These are phyloP conservation scores for Apiospora marii DNA, from an alignment of 2,329 filamentous ascomycete species.

Conservation along the genomic window DNA sequence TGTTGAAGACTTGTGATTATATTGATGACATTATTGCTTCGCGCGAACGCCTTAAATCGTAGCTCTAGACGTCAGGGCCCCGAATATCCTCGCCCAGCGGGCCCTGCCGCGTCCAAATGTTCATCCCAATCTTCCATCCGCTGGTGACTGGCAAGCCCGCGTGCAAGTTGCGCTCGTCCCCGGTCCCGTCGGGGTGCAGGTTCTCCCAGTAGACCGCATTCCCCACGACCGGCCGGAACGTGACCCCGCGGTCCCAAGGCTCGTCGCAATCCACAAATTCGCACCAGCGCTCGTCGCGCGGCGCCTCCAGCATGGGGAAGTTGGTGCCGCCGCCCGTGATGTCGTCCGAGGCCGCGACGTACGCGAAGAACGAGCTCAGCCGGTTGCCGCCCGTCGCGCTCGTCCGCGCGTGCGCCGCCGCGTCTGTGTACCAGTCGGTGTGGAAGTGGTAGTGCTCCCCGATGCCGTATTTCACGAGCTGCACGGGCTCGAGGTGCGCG, in stretches of 20 bases:
- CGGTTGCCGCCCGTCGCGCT: constrained; percentile 53
- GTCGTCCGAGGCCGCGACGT: constrained; percentile 50
- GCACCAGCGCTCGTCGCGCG: constrained; percentile 50
- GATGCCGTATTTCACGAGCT: constrained; percentile 55
- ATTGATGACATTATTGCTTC: neutral
- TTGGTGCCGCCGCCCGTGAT: constrained; percentile 57
- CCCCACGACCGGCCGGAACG: constrained; percentile 55
- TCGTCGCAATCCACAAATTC: constrained; percentile 56
- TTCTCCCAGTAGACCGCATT: constrained; percentile 60
- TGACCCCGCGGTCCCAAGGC: constrained; percentile 54
- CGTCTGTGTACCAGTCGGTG: constrained; percentile 58
- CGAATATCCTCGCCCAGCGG: constrained; percentile 45
- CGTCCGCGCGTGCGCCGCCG: constrained; percentile 42
- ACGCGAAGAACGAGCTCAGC: constrained; percentile 56
- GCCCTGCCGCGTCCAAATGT: constrained; percentile 59
- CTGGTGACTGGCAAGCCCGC: constrained; percentile 54
- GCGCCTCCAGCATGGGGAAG: constrained; percentile 53
- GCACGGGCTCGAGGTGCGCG: constrained; percentile 53
- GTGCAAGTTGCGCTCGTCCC: constrained; percentile 54
- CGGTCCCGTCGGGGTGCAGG: constrained; percentile 47
- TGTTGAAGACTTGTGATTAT: neutral
- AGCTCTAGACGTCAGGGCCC: constrained; percentile 37
- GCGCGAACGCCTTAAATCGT: neutral
- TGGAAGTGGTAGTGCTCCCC: constrained; percentile 58
- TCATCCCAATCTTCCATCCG: constrained; percentile 59